Conservation (phyloP, 345 rosid genomes). For the Populus tremula region DNA sequence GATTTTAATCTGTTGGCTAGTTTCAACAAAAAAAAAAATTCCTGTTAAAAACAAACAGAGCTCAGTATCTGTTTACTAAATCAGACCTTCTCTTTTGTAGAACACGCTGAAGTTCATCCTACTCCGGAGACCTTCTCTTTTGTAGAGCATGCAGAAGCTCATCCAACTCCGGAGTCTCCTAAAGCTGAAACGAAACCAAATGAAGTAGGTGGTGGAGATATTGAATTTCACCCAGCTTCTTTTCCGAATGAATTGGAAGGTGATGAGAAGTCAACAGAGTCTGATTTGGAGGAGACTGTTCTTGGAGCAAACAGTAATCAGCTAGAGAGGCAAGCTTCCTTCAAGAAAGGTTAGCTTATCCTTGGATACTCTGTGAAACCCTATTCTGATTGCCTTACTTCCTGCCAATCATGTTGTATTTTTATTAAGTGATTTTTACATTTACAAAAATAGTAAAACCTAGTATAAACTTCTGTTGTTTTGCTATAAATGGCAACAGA, state of each 20-base stretch:
- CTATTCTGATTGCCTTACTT: background rate
- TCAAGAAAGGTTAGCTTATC: constrained; percentile 30
- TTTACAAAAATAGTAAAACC: background rate
- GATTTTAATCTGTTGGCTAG: background rate
- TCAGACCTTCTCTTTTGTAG: constrained; percentile 12
- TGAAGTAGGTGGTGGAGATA: constrained; percentile 14
- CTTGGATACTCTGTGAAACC: background rate
- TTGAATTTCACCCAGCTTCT: constrained; percentile 11
- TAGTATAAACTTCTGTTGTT: background rate
- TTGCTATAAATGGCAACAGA: constrained; percentile 20
- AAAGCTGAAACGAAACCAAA: constrained; percentile 10
- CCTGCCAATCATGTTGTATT: background rate
- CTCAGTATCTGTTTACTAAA: background rate
- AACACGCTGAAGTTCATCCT: constrained; percentile 18
- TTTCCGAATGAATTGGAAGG: constrained; percentile 12
- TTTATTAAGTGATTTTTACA: background rate
- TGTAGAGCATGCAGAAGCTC: constrained; percentile 24
- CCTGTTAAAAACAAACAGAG: background rate
- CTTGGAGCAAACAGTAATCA: constrained; percentile 8
- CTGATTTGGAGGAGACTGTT: constrained; percentile 7
- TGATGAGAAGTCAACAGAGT: constrained; percentile 8
- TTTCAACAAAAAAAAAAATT: background rate
- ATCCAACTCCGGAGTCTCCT: constrained; percentile 19
- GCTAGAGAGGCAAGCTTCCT: constrained; percentile 16
- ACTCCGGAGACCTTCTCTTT: background rate